phyloP scores from a whole-genome alignment of 2,329 filamentous ascomycete species.

The Tolypocladium endophyticum region DNA sequence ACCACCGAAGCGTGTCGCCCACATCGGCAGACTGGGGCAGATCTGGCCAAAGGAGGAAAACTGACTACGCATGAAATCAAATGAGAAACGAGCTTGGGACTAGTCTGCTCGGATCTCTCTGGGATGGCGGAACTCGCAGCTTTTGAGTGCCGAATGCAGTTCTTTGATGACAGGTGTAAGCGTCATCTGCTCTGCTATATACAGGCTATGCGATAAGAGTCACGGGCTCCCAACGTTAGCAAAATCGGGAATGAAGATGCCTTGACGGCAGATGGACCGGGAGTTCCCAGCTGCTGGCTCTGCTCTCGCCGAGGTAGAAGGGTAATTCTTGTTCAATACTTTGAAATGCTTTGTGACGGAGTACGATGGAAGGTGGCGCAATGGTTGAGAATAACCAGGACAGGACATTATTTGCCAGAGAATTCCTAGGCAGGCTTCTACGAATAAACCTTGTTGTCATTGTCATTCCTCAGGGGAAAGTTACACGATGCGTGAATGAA shows the following conservation, averaged over 20 bases:
- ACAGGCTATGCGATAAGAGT: not conserved
- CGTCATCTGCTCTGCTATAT: not conserved
- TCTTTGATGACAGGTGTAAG: not conserved
- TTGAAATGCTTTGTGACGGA: not conserved
- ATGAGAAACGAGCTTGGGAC: not conserved
- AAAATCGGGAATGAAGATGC: not conserved
- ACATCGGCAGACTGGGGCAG: not conserved
- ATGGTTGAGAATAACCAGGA: conserved; percentile 1
- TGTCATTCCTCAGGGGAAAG: not conserved
- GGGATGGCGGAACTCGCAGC: not conserved
- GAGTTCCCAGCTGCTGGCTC: not conserved
- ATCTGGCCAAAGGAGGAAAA: not conserved
- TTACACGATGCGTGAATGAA: not conserved
- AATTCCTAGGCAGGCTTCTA: conserved; percentile 10
- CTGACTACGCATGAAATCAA: not conserved
- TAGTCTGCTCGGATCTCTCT: not conserved
- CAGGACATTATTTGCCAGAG: conserved; percentile 1
- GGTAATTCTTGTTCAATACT: not conserved
- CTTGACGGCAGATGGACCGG: not conserved
- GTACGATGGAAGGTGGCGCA: conserved; percentile 5
- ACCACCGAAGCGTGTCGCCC: no score
- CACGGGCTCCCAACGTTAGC: not conserved
- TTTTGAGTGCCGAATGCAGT: not conserved
- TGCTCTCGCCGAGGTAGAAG: not conserved
- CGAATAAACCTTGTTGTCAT: conserved; percentile 5